Evolutionary conservation across 345 rosid species (phyloP).

Genomic region (Pelargonium nanum): DNA sequence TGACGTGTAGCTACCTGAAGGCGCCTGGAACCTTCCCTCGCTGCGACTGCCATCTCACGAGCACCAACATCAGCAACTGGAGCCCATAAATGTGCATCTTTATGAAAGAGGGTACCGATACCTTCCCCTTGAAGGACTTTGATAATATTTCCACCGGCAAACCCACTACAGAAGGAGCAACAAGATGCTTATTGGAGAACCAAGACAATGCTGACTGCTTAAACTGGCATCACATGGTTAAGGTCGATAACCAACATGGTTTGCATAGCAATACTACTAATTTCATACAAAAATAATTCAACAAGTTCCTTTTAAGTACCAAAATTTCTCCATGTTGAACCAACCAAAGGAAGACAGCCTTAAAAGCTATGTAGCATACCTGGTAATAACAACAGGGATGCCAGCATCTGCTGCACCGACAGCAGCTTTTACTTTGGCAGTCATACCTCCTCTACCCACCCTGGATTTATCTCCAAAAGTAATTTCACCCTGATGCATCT

Average conservation of each 20-base stretch:
- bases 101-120: slow-evolving; percentile 92
- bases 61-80: slow-evolving; percentile 44
- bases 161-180: slow-evolving; percentile 52
- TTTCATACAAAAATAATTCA: neutral
- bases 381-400: slow-evolving; percentile 89
- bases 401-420: slow-evolving; percentile 84
- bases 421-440: slow-evolving; percentile 97
- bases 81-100: slow-evolving; percentile 71
- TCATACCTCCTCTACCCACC: slow-evolving; percentile 99
- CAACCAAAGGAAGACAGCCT: neutral
- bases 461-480: slow-evolving; percentile 98
- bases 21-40: slow-evolving; percentile 81
- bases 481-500: slow-evolving; percentile 73
- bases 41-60: slow-evolving; percentile 85
- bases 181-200: neutral
- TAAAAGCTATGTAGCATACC: slow-evolving; percentile 27
- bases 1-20: slow-evolving; percentile 53
- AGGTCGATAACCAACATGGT: neutral
- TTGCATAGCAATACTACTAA: neutral
- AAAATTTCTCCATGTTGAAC: neutral
- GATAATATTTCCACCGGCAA: slow-evolving; percentile 53
- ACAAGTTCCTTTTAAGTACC: neutral
- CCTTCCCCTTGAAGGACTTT: slow-evolving; percentile 82
- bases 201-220: neutral
- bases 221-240: neutral